Evolutionary conservation across 495 filamentous ascomycete species (phyloP), one percentile per base, ranked within the genome.

Genomic region (Podospora australis): DNA sequence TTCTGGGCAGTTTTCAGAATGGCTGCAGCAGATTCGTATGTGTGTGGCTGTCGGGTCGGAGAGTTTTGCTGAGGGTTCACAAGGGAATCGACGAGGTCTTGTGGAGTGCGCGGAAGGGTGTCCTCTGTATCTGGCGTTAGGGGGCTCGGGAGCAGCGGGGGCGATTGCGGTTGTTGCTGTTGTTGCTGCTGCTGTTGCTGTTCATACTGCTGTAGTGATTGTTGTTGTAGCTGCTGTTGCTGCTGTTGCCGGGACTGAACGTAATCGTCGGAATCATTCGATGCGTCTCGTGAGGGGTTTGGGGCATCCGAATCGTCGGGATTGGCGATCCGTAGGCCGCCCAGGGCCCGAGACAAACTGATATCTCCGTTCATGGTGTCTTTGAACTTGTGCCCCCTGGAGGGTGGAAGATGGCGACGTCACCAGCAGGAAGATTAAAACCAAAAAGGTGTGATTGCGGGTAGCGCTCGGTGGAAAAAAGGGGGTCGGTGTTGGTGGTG

Each of bases 281-380:
- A 60, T 17, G 50, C 39, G 46, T 78, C 71, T 51, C 69, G 69
- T n/a, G 80, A 69, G 34, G 69, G 66, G 52, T 73, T 69, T 32
- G 84, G 73, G n/a, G n/a, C n/a, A n/a, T n/a, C n/a, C 24, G 84
- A 81, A 66, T 92, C 82, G 73, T 96, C 91, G 34, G 94, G 92
- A 65, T 99, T 99, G 52, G 94, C 94, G 60, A 97, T 97, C 56
- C 92, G 86, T 65, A 99, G 74, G 55, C 94, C 94, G 44, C 94
- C 94, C 54, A 99, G 76, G 49, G 88, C 86, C 68, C 89, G 86
- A 46, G 92, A 94, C 42, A 98, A 80, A 65, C 87, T 96, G 55
- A 96, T 69, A 68, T 96, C 91, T 60, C 86, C 87, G 63, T 91
- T 86, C 91, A 96, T 96, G 61, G 25, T 65, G 51, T 26, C 21